These are phyloP conservation scores for Arctium lappa DNA, from an alignment of 129 eudicot species.

Conservation along the genomic window DNA sequence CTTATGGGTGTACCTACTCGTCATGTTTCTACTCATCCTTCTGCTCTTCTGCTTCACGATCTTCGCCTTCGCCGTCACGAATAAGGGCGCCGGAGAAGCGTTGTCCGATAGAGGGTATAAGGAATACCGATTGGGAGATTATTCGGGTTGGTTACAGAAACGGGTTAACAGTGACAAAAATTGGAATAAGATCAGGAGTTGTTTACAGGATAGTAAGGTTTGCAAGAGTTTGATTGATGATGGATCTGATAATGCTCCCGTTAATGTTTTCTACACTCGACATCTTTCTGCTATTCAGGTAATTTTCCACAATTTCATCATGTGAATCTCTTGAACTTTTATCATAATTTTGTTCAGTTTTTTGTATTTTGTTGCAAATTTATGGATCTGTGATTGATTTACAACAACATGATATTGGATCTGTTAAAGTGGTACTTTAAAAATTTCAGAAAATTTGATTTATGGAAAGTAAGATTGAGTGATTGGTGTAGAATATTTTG, in stretches of 20 bases:
- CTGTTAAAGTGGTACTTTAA: not conserved
- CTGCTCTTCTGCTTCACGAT: conserved; percentile 71
- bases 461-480: not conserved
- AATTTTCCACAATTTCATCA: not conserved
- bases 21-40: conserved; percentile 73
- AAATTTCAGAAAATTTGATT: not conserved
- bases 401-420: not conserved
- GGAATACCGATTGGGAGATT: conserved; percentile 83
- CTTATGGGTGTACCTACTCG: conserved; percentile 66
- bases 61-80: conserved; percentile 88
- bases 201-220: conserved; percentile 69
- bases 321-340: not conserved
- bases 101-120: conserved; percentile 64
- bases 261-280: conserved; percentile 27
- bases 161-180: conserved; percentile 51
- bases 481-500: not conserved
- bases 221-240: conserved; percentile 62
- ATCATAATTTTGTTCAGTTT: not conserved
- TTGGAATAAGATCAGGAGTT: conserved; percentile 73
- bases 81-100: conserved; percentile 75
- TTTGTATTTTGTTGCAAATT: not conserved
- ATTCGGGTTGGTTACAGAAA: conserved; percentile 76
- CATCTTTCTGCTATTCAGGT: conserved; percentile 80
- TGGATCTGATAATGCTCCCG: conserved; percentile 20
- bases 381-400: conserved; percentile 14